Base-by-base conservation (phyloP, 495 filamentous ascomycete species). In the Xylaria flabelliformis region DNA sequence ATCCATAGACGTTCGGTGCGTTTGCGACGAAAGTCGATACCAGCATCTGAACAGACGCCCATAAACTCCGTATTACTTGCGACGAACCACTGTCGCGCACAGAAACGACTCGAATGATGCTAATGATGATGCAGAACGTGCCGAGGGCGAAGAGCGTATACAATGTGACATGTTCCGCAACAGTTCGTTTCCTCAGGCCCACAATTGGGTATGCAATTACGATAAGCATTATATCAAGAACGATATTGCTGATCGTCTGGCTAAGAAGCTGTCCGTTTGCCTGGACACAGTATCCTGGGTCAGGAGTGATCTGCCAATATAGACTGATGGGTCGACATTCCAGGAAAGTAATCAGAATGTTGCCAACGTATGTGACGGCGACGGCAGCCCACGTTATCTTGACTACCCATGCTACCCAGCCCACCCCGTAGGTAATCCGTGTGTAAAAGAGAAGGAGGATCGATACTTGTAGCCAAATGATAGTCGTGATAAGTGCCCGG, bases 11-110 rank as follows among this genome's bases (percentile, higher is more conserved):
- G 0, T 81, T 81, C 0, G 83, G 83, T 10, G 80, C 77, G 71
- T 85, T 86, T 15, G 83, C 82, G 4, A 86, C 84, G 24, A 85
- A 81, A 36, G 81, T 77, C 24, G 84, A 82, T 21, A 80, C 79
- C n/a, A 86, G 75, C 34, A 81, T 72, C 44, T 86, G 83, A 19
- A 83, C 75, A 2, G 79, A 81, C 17, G 80, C 83, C 82, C 83
- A 85, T 2, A 83, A 74, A 2, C 77, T 84, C 19, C 84, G 79
- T 13, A 80, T 84, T 2, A 79, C 77, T 66, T 85, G 82, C 0
- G 72, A 75, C 15, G 79, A 78, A 21, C 76, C 64, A 55, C 84
- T 76, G 34, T 64, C 72, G 69, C 78, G 76, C 42, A 78, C 74
- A 21, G 80, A 73, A 24, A 82, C 81, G 3, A 84, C 58, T 21